Evolutionary conservation across 805 yeast genomes (phyloP).

Genomic region (Nematodospora valgi): DNA sequence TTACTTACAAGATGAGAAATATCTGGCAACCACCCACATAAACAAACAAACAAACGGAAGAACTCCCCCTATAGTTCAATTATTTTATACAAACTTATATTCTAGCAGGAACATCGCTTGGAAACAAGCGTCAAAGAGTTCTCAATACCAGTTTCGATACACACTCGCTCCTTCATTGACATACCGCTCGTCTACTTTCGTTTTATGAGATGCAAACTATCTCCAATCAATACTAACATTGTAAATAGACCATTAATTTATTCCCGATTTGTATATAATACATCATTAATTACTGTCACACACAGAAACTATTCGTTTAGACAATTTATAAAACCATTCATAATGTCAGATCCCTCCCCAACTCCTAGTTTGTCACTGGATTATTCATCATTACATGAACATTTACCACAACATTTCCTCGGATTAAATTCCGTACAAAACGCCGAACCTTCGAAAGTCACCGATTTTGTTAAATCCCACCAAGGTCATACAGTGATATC

Average conservation of each 20-base stretch:
- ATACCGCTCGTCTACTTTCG: too few relatives aligned
- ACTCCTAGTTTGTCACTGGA: constrained; percentile 12
- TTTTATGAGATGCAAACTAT: too few relatives aligned
- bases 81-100: too few relatives aligned
- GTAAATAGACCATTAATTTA: constrained; percentile 4
- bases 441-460: constrained; percentile 76
- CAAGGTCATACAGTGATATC: constrained; percentile 95
- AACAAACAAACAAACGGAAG: too few relatives aligned
- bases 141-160: too few relatives aligned
- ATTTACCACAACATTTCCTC: constrained; percentile 68
- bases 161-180: too few relatives aligned
- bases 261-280: constrained; percentile 7
- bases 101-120: too few relatives aligned
- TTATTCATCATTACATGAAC: constrained; percentile 24
- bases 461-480: constrained; percentile 78
- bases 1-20: too few relatives aligned
- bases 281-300: not conserved
- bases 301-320: constrained; percentile 1
- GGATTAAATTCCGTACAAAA: constrained; percentile 76
- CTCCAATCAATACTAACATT: too few relatives aligned
- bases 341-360: constrained; percentile 7
- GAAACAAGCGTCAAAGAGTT: too few relatives aligned
- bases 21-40: too few relatives aligned
- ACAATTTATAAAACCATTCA: not conserved
- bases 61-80: too few relatives aligned